These are phyloP conservation scores for Apiotrichum veenhuisii DNA, from an alignment of 1,284 basidiomycete genomes.

Conservation along the genomic window DNA sequence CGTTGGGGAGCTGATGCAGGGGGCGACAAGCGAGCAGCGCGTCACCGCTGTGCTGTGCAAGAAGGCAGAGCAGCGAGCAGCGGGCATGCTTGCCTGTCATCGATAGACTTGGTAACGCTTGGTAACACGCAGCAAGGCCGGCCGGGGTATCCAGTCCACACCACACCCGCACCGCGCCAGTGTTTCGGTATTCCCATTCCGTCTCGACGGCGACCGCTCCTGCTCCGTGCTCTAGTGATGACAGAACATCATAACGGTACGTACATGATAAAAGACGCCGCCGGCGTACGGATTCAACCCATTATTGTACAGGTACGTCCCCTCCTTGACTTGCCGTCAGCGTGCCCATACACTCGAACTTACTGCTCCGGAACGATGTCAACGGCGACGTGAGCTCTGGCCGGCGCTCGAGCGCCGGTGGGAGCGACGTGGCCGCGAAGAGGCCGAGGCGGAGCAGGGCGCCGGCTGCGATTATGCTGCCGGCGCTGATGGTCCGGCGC, in stretches of 20 bases:
- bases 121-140: too few species aligned
- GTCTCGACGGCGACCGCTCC: too few species aligned
- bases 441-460: conserved; percentile 34
- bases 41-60: too few species aligned
- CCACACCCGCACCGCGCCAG: too few species aligned
- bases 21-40: too few species aligned
- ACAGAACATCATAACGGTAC: conserved; percentile 24
- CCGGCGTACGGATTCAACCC: conserved; percentile 79
- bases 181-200: too few species aligned
- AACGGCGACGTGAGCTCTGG: conserved; percentile 77
- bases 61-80: too few species aligned
- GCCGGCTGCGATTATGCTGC: conserved; percentile 1
- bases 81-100: too few species aligned
- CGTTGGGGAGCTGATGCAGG: too few species aligned
- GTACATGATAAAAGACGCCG: conserved; percentile 76
- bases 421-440: conserved; percentile 22
- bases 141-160: too few species aligned
- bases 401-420: conserved; percentile 45
- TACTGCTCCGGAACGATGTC: conserved; percentile 60
- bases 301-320: conserved; percentile 69
- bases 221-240: neutral
- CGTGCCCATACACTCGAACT: conserved; percentile 6
- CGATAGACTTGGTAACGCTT: too few species aligned
- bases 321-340: conserved; percentile 68
- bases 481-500: neutral